Evolutionary conservation across 257 asterid species (phyloP), one percentile per base, ranked within the genome.

Genomic region (Nicotiana attenuata): DNA sequence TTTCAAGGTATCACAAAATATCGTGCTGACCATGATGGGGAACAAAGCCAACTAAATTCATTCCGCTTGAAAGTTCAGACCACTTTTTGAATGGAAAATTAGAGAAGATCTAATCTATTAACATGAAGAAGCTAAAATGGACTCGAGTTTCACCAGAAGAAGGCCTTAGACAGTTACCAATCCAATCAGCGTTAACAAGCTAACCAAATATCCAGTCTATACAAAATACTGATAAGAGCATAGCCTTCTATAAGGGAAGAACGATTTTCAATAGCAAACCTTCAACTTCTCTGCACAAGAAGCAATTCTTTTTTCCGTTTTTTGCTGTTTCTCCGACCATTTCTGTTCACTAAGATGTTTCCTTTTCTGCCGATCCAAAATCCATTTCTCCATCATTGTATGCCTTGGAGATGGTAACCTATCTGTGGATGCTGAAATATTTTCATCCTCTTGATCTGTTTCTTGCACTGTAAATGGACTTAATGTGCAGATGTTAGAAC

Each of bases 381-480:
- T 88, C 99, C 98, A 93, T 82, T 87, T 93, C 66, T 93, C 98
- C 38, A 87, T 80, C 65, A 91, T 92, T 28, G 99, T 89, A 86
- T 92, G 86, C 90, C 89, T 94, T 1, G 98, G 97, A 84, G 94
- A 93, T 85, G 95, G 86, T 82, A 88, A 89, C 88, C 85, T 87
- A 83, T 92, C 91, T 35, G 88, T 84, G 24, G 94, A 82, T 83
- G 81, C 82, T 73, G 92, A 88, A 80, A 82, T 65, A 89, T 83
- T 84, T 84, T 88, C 97, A 64, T 90, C 96, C 83, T 94, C 97
- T 82, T 82, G 92, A 29, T 92, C 95, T 82, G 92, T 81, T 82
- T 86, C 93, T 83, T 78, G 82, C 82, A 86, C 88, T 85, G 88
- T 55, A 78, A 83, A 83, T 52, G 68, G 56, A 77, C 26, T 75